These are phyloP conservation scores for Myriangium duriaei DNA, from an alignment of 2,329 filamentous ascomycete species.

Conservation along the genomic window DNA sequence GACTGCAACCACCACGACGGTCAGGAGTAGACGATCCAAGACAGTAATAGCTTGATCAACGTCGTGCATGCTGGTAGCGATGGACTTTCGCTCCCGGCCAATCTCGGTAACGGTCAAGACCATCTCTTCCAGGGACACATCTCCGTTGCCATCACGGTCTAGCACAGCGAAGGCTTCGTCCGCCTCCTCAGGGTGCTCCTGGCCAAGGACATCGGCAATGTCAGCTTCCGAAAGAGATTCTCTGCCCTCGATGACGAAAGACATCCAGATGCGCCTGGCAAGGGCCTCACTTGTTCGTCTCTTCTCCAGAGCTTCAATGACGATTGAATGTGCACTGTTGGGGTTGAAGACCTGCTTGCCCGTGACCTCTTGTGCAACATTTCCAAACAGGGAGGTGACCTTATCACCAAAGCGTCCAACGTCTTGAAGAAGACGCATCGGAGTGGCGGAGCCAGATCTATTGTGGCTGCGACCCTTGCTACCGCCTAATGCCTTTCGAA, in stretches of 20 bases:
- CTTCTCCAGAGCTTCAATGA: constrained; percentile 80
- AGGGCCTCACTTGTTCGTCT: constrained; percentile 76
- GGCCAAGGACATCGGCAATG: constrained; percentile 74
- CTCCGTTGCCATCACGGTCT: constrained; percentile 81
- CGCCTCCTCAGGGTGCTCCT: constrained; percentile 60
- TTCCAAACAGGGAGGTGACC: constrained; percentile 83
- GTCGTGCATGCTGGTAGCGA: constrained; percentile 90
- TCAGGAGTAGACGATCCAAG: constrained; percentile 73
- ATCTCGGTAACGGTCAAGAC: constrained; percentile 74
- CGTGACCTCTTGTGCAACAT: constrained; percentile 86
- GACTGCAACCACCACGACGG: constrained; percentile 67
- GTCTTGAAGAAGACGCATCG: constrained; percentile 62
- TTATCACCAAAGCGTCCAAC: constrained; percentile 76
- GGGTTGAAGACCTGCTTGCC: constrained; percentile 93
- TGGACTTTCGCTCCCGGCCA: constrained; percentile 74
- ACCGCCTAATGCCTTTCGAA: constrained; percentile 39
- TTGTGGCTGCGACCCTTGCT: constrained; percentile 42
- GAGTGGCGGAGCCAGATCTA: constrained; percentile 54
- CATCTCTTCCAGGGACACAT: constrained; percentile 94
- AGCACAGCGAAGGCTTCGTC: constrained; percentile 73
- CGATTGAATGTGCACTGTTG: constrained; percentile 77
- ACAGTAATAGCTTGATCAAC: constrained; percentile 89
- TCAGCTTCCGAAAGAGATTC: constrained; percentile 72
- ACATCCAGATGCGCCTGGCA: constrained; percentile 94
- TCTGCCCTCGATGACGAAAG: constrained; percentile 81